Conservation (phyloP, 371 early-diverging fungal genomes). For the Mucor lusitanicus region DNA sequence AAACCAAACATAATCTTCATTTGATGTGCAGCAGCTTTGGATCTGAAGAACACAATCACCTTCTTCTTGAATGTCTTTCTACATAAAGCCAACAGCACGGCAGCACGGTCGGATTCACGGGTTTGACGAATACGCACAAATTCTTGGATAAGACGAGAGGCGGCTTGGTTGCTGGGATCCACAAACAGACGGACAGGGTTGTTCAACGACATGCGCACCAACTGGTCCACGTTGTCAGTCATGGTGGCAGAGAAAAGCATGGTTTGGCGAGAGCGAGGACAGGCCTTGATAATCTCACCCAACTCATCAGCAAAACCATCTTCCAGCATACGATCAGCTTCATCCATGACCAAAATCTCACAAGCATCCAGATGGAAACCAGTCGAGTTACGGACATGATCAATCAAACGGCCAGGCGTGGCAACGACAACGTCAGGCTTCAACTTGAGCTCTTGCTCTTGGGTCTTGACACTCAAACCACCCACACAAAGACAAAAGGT, state of each 20-base stretch:
- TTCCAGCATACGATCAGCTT: conserved; percentile 99
- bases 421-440: conserved; percentile 98
- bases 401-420: conserved; percentile 99
- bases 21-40: conserved; percentile 93
- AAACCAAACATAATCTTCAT: conserved; percentile 96
- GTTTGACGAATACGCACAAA: conserved; percentile 93
- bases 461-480: conserved; percentile 89
- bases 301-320: conserved; percentile 99
- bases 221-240: conserved; percentile 98
- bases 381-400: conserved; percentile 93
- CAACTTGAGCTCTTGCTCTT: conserved; percentile 89
- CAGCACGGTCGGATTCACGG: conserved; percentile 85
- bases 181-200: conserved; percentile 91
- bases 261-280: conserved; percentile 93
- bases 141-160: conserved; percentile 86
- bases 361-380: conserved; percentile 87
- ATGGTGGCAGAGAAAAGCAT: conserved; percentile 99
- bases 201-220: conserved; percentile 91
- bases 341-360: conserved; percentile 99
- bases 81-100: conserved; percentile 86
- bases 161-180: conserved; percentile 78
- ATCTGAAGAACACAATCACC: conserved; percentile 91
- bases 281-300: conserved; percentile 90
- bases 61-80: conserved; percentile 75
- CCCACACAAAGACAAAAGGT: conserved; percentile 87